These are phyloP conservation scores for Fusarium sp. DNA, from an alignment of 2,329 filamentous ascomycete species.

Conservation along the genomic window DNA sequence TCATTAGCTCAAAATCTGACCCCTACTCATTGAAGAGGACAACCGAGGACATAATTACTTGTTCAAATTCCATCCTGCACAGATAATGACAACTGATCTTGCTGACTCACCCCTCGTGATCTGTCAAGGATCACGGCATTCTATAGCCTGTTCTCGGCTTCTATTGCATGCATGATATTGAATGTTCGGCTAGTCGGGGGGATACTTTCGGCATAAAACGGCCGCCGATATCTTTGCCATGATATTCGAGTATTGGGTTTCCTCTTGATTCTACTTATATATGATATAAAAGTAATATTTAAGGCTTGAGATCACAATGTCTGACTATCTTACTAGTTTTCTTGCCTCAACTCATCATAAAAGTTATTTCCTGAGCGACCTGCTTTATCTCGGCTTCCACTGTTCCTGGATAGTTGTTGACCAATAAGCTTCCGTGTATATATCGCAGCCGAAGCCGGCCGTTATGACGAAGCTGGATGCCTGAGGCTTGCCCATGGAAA, in stretches of 20 bases:
- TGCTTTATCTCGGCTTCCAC: conserved; percentile 25
- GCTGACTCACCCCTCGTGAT: neutral
- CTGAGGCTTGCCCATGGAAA: conserved; percentile 43
- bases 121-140: neutral
- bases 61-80: neutral
- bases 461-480: conserved; percentile 45
- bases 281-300: neutral
- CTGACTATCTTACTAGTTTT: neutral
- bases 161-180: neutral
- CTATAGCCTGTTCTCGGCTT: conserved; percentile 27
- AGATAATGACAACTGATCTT: neutral
- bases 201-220: conserved; percentile 41
- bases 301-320: neutral
- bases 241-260: neutral
- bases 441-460: conserved; percentile 36
- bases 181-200: conserved; percentile 26
- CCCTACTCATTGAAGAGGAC: neutral
- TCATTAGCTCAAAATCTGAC: neutral
- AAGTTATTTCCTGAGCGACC: conserved; percentile 1
- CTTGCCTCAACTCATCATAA: neutral
- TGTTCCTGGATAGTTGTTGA: conserved; percentile 4
- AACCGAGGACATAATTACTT: neutral
- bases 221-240: neutral
- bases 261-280: neutral
- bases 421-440: conserved; percentile 30